Conservation (phyloP, 2,329 filamentous ascomycete genomes). For the Incumbomyces lentus region DNA sequence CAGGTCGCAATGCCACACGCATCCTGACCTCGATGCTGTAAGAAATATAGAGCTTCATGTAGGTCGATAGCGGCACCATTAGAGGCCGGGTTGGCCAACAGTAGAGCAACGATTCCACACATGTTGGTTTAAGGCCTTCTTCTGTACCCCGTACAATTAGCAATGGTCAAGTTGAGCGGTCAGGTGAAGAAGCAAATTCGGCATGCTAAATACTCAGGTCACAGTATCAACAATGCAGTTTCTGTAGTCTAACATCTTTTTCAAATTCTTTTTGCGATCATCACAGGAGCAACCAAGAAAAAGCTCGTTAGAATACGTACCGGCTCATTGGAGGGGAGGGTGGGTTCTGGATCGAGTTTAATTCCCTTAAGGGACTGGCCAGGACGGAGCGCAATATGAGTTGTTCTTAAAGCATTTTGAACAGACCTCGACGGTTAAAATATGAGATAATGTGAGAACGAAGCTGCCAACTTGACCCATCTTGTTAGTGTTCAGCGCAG, state of each 20-base stretch:
- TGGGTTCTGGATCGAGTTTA: no score
- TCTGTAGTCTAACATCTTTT: conserved; percentile 37
- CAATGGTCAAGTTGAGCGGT: background rate
- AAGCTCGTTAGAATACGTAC: background rate
- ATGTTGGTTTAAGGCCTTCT: conserved; percentile 33
- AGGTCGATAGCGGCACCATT: conserved; percentile 49
- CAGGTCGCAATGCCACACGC: conserved; percentile 73
- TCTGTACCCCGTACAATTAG: background rate
- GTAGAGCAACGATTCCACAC: conserved; percentile 54
- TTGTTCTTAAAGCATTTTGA: background rate
- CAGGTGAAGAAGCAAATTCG: background rate
- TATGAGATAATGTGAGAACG: no score
- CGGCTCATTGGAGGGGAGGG: background rate
- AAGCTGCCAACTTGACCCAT: no score
- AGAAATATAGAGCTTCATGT: conserved; percentile 61
- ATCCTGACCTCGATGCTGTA: conserved; percentile 74
- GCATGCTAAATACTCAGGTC: background rate
- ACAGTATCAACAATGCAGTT: conserved; percentile 13
- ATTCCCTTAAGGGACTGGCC: background rate
- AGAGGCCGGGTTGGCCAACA: conserved; percentile 46
- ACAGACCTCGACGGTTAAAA: no score
- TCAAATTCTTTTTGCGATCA: conserved; percentile 17
- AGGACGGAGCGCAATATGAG: background rate
- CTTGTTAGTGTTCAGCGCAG: no score
- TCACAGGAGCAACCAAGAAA: background rate